phyloP scores from a whole-genome alignment of 306 rosid species.

The Cyamopsis tetragonoloba region DNA sequence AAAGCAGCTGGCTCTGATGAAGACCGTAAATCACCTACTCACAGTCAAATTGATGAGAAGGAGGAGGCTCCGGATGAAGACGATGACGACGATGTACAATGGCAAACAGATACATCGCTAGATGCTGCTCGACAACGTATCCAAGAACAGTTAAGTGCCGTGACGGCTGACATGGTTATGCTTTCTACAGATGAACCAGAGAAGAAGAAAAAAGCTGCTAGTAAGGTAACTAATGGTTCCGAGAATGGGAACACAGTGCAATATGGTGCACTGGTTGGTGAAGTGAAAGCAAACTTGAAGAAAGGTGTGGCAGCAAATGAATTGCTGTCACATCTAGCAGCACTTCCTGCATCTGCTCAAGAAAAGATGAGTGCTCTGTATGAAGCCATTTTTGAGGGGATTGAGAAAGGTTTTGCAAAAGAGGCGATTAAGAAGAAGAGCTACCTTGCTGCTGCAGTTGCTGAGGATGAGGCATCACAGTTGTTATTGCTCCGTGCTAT shows the following conservation, averaged over 20 bases:
- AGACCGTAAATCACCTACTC: conserved; percentile 46
- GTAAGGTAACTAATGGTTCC: conserved; percentile 2
- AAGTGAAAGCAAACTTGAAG: conserved; percentile 39
- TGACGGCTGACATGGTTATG: conserved; percentile 67
- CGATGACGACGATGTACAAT: conserved; percentile 41
- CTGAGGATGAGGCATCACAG: conserved; percentile 40
- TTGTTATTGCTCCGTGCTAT: conserved; percentile 39
- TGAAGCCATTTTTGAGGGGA: conserved; percentile 41
- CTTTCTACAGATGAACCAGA: conserved; percentile 50
- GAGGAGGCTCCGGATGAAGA: conserved; percentile 31
- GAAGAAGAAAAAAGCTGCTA: conserved; percentile 28
- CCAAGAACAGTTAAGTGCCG: conserved; percentile 60
- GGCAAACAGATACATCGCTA: conserved; percentile 62
- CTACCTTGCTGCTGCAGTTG: conserved; percentile 43
- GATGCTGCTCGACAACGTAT: conserved; percentile 60
- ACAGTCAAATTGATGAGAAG: conserved; percentile 40
- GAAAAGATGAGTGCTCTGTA: conserved; percentile 49
- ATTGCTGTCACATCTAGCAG: conserved; percentile 28
- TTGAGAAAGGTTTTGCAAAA: conserved; percentile 54
- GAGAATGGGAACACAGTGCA: conserved; percentile 30
- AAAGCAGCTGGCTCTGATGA: conserved; percentile 57
- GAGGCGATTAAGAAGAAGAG: conserved; percentile 38
- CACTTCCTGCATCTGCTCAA: conserved; percentile 35
- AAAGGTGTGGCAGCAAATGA: conserved; percentile 38
- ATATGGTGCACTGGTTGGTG: conserved; percentile 29